Percentiles rank a stretch among this genome's conserved stretches.
Conservation (phyloP, 2,329 filamentous ascomycete species). For the Grosmannia clavigera region DNA sequence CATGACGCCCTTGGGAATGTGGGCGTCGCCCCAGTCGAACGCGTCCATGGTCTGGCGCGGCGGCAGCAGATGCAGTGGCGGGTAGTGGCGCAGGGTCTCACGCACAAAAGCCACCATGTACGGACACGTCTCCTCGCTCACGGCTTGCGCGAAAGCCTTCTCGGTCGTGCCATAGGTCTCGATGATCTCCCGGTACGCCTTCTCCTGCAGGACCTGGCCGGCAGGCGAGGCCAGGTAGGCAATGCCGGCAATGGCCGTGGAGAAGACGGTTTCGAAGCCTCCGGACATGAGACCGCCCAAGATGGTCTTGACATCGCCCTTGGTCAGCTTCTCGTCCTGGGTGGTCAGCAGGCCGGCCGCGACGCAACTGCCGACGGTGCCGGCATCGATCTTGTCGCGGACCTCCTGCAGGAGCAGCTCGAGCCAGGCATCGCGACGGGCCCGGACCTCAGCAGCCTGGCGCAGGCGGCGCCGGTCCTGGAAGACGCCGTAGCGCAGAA, state of each 20-base stretch:
- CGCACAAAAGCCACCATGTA: slow-evolving; percentile 1
- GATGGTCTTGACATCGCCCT: slow-evolving; percentile 1
- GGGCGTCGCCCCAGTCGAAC: background rate
- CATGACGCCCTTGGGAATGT: background rate
- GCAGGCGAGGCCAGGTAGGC: background rate
- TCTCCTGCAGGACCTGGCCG: slow-evolving; percentile 2
- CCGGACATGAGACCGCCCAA: slow-evolving; percentile 5
- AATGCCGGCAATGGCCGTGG: background rate
- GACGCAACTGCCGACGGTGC: background rate
- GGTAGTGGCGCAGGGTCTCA: slow-evolving; percentile 3
- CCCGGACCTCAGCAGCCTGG: background rate
- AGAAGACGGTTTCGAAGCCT: slow-evolving; percentile 4
- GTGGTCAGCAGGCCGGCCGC: background rate
- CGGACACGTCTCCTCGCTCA: slow-evolving; percentile 1
- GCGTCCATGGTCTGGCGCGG: background rate
- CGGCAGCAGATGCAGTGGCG: slow-evolving; percentile 1
- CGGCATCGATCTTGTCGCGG: background rate
- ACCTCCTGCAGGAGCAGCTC: background rate
- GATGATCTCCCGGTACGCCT: slow-evolving; percentile 2
- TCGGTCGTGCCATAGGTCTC: background rate
- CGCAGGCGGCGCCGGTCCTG: background rate
- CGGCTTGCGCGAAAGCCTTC: background rate
- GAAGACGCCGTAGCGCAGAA: background rate
- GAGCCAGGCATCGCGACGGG: slow-evolving; percentile 2
- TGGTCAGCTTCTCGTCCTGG: background rate